phyloP scores from a whole-genome alignment of 768 basidiomycete genomes.

The Coprinopsis strossmayeri region DNA sequence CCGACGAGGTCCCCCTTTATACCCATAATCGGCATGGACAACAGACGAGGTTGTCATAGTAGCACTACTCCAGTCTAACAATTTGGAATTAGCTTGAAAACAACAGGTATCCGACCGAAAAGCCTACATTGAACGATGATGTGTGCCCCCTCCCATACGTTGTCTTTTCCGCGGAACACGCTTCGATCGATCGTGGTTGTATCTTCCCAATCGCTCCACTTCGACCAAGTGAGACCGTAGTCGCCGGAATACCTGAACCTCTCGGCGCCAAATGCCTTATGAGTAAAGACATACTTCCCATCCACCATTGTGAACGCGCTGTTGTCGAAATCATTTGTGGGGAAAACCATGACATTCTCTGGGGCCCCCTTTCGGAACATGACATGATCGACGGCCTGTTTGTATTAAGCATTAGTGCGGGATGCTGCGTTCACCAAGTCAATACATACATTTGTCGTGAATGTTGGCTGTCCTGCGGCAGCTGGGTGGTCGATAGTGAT shows the following conservation, averaged over 20 bases:
- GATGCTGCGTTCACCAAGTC: constrained; percentile 1
- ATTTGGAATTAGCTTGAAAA: too few species aligned
- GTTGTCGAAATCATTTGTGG: constrained; percentile 69
- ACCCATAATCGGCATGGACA: constrained; percentile 72
- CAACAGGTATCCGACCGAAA: too few species aligned
- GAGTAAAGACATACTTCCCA: constrained; percentile 69
- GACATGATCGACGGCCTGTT: constrained; percentile 67
- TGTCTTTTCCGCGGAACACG: constrained; percentile 42
- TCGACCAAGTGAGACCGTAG: constrained; percentile 79
- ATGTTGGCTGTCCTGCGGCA: constrained; percentile 28
- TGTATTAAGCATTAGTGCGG: too few species aligned
- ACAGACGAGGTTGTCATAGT: constrained; percentile 58
- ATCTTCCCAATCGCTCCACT: constrained; percentile 77
- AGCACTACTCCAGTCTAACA: constrained; percentile 69
- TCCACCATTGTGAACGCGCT: constrained; percentile 49
- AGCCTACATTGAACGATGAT: constrained; percentile 82
- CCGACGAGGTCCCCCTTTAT: constrained; percentile 52
- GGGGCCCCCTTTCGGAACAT: constrained; percentile 72
- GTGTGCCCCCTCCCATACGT: constrained; percentile 81
- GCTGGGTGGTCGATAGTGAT: constrained; percentile 57
- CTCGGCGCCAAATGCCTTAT: constrained; percentile 83
- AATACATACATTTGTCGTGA: constrained; percentile 47
- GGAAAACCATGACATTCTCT: constrained; percentile 84
- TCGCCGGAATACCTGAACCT: constrained; percentile 82
- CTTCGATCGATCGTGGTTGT: constrained; percentile 54